Evolutionary conservation across 306 rosid genomes (phyloP).

Genomic region (Gastrolobium bilobum): DNA sequence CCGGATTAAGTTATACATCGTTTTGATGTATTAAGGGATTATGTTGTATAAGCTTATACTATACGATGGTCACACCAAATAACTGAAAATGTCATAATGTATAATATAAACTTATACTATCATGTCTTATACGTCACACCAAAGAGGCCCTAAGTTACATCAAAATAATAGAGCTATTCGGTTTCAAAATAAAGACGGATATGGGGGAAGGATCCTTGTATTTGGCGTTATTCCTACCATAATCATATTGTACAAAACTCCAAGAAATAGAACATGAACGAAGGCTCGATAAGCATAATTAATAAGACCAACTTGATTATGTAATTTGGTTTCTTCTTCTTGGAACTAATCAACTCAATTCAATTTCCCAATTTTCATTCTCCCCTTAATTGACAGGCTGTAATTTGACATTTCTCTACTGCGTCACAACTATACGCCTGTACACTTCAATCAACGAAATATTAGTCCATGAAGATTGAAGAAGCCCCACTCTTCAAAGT

Average conservation of each 20-base stretch:
- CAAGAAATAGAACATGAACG: slow-evolving; percentile 61
- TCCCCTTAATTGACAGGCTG: not conserved
- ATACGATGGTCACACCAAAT: too few relatives aligned
- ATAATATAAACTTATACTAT: too few relatives aligned
- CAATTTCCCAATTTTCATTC: slow-evolving; percentile 38
- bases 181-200: slow-evolving; percentile 9
- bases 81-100: too few relatives aligned
- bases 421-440: slow-evolving; percentile 33
- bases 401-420: slow-evolving; percentile 23
- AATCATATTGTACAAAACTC: slow-evolving; percentile 50
- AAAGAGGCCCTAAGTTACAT: too few relatives aligned
- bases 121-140: too few relatives aligned
- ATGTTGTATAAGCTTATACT: too few relatives aligned
- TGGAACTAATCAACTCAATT: slow-evolving; percentile 52
- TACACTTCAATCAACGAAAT: slow-evolving; percentile 30
- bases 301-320: slow-evolving; percentile 65
- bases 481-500: slow-evolving; percentile 2
- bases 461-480: slow-evolving; percentile 27
- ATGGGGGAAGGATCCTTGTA: slow-evolving; percentile 26
- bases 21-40: too few relatives aligned
- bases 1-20: too few relatives aligned
- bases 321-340: slow-evolving; percentile 61
- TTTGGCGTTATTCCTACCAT: slow-evolving; percentile 43
- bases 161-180: slow-evolving; percentile 20
- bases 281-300: slow-evolving; percentile 45